Percentiles rank a stretch among this genome's conserved stretches.
Conservation (phyloP, 2,329 filamentous ascomycete genomes). For the Lojkania enalia region DNA sequence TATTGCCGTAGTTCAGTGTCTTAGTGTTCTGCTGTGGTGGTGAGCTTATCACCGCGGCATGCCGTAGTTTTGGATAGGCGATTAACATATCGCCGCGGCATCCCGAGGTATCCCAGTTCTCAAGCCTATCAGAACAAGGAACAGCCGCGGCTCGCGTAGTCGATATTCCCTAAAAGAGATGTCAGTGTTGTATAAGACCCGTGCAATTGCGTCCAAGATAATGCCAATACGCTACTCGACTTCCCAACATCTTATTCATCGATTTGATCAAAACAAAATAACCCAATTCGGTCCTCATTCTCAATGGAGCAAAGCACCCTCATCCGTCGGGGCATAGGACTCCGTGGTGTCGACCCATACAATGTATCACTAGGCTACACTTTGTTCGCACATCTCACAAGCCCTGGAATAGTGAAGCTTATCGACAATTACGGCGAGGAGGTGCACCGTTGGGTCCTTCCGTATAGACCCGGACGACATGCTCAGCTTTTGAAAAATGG, state of each 20-base stretch:
- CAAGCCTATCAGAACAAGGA: not conserved
- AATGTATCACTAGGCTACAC: conserved; percentile 47
- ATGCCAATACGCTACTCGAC: not conserved
- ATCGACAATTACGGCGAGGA: conserved; percentile 48
- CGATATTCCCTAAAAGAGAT: no score
- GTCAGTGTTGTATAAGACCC: not conserved
- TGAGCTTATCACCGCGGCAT: conserved; percentile 21
- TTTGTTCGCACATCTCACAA: conserved; percentile 49
- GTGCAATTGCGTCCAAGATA: not conserved
- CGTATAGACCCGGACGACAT: conserved; percentile 48
- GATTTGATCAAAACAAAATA: not conserved
- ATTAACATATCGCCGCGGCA: conserved; percentile 11
- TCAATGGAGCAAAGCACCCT: conserved; percentile 52
- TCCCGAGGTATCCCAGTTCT: conserved; percentile 2
- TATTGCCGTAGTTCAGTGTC: conserved; percentile 2
- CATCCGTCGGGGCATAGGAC: conserved; percentile 47
- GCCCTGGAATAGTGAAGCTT: conserved; percentile 43
- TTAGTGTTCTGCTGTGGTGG: conserved; percentile 13
- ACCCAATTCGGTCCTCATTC: conserved; percentile 1
- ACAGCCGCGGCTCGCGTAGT: no score
- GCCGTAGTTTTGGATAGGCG: conserved; percentile 8
- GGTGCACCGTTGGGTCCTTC: conserved; percentile 50
- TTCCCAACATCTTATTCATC: not conserved
- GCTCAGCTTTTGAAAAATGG: conserved; percentile 51
- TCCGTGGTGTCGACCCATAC: conserved; percentile 45